Evolutionary conservation across 78 protist species (phyloP).

Genomic region (Bodo saltans): DNA sequence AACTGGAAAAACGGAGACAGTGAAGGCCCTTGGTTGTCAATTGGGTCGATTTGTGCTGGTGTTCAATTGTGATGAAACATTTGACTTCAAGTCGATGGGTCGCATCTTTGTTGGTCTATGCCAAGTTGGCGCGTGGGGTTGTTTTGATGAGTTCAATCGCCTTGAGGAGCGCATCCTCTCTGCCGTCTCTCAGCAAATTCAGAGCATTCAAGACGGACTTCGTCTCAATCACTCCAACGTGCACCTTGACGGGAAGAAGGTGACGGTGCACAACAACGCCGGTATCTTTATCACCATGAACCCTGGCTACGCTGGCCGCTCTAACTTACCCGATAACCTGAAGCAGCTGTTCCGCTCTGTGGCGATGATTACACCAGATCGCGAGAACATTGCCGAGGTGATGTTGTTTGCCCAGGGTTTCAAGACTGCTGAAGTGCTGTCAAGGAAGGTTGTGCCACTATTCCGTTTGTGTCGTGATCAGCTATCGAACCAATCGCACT

Average conservation of each 20-base stretch:
- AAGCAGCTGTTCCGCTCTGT: slow-evolving; percentile 89
- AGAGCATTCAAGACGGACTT: slow-evolving; percentile 82
- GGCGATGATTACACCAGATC: slow-evolving; percentile 85
- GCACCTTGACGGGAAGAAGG: slow-evolving; percentile 8
- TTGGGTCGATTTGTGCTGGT: slow-evolving; percentile 85
- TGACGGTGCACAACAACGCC: slow-evolving; percentile 39
- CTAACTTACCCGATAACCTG: slow-evolving; percentile 96
- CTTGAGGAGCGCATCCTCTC: slow-evolving; percentile 96
- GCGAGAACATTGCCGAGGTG: slow-evolving; percentile 93
- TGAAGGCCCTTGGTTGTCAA: slow-evolving; percentile 87
- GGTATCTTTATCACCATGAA: slow-evolving; percentile 99
- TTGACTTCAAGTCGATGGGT: slow-evolving; percentile 92
- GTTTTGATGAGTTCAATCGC: slow-evolving; percentile 99
- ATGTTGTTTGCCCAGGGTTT: slow-evolving; percentile 96
- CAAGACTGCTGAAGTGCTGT: slow-evolving; percentile 75
- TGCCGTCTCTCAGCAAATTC: slow-evolving; percentile 98
- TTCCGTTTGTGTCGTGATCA: slow-evolving; percentile 89
- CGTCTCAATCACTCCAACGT: not conserved
- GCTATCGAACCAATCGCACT: slow-evolving; percentile 89
- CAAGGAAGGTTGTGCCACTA: slow-evolving; percentile 89
- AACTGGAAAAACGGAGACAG: slow-evolving; percentile 97
- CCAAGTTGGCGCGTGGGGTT: slow-evolving; percentile 97
- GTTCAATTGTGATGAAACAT: slow-evolving; percentile 96
- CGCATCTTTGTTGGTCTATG: slow-evolving; percentile 97
- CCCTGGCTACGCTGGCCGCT: slow-evolving; percentile 99